A percentile compares a stretch with the other conserved stretches of the same genome.
phyloP scores from a whole-genome alignment of 495 filamentous ascomycete species.

The Tuber melanosporum region DNA sequence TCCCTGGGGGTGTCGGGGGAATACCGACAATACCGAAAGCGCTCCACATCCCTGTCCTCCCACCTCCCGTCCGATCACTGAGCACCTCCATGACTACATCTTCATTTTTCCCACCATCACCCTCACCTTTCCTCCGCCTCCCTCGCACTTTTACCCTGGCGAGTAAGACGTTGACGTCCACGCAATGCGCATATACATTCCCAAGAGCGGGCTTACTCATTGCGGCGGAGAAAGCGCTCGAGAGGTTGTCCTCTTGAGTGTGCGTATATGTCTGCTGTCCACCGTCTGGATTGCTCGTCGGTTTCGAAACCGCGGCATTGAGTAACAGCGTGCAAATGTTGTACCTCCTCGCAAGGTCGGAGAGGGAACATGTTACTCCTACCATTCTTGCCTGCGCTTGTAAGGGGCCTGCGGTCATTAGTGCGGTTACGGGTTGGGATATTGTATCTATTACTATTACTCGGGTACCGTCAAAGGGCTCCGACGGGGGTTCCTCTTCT shows the following conservation, averaged over 20 bases:
- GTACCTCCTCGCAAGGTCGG: not conserved
- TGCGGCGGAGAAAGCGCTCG: constrained; percentile 16
- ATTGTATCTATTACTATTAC: constrained; percentile 36
- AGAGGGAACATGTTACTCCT: constrained; percentile 5
- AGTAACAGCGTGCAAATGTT: not conserved
- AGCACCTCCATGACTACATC: constrained; percentile 28
- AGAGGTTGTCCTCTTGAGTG: constrained; percentile 13
- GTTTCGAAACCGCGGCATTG: constrained; percentile 1
- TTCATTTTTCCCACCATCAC: not conserved
- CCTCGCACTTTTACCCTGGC: not conserved
- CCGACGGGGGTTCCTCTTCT: not conserved
- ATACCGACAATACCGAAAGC: constrained; percentile 22
- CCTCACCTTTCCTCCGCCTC: not conserved
- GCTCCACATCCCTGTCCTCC: constrained; percentile 20
- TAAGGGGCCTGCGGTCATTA: constrained; percentile 7
- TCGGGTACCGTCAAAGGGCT: constrained; percentile 7
- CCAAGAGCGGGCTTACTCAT: constrained; percentile 28
- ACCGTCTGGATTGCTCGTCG: not conserved
- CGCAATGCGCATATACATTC: constrained; percentile 27
- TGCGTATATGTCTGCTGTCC: not conserved
- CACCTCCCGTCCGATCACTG: constrained; percentile 24
- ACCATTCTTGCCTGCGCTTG: constrained; percentile 26
- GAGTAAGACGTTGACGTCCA: constrained; percentile 29
- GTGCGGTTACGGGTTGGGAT: constrained; percentile 13
- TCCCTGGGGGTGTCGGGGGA: not conserved